Percentiles rank a stretch among this genome's conserved stretches.
Conservation (phyloP, 1,139 yeast genomes). For the Chernovozyma aurita region DNA sequence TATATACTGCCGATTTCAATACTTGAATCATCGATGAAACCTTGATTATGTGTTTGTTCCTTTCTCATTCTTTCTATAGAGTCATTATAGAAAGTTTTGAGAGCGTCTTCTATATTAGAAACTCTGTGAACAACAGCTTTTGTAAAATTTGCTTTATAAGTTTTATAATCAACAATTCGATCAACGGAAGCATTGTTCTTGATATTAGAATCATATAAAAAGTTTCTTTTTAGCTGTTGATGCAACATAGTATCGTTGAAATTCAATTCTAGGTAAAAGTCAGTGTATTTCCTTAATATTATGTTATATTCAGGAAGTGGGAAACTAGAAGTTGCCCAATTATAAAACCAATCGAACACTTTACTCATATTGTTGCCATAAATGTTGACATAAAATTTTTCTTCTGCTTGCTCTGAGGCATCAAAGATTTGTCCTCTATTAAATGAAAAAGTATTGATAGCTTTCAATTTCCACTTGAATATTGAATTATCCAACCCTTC, state of each 20-base stretch:
- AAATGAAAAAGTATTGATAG: slow-evolving; percentile 27
- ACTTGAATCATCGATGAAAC: slow-evolving; percentile 45
- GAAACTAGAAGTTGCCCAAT: slow-evolving; percentile 16
- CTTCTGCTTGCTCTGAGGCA: slow-evolving; percentile 10
- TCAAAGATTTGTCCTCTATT: slow-evolving; percentile 23
- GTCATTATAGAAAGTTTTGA: slow-evolving; percentile 18
- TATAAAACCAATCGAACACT: slow-evolving; percentile 24
- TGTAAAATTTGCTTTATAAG: slow-evolving; percentile 33
- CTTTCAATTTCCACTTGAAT: slow-evolving; percentile 29
- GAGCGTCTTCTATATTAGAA: slow-evolving; percentile 24
- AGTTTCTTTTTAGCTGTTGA: slow-evolving; percentile 1
- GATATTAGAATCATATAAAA: slow-evolving; percentile 1
- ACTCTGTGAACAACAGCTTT: slow-evolving; percentile 35
- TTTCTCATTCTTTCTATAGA: slow-evolving; percentile 29
- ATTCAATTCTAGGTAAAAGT: slow-evolving; percentile 17
- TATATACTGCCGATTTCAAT: slow-evolving; percentile 45
- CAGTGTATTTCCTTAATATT: slow-evolving; percentile 17
- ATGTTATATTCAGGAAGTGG: slow-evolving; percentile 12
- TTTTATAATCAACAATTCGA: slow-evolving; percentile 36
- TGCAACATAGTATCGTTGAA: slow-evolving; percentile 23
- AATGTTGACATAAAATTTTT: slow-evolving; percentile 19
- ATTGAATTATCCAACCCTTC: slow-evolving; percentile 14
- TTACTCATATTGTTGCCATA: slow-evolving; percentile 28
- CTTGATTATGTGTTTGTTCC: slow-evolving; percentile 48
- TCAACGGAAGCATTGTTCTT: slow-evolving; percentile 12